These are phyloP conservation scores for Bothriochloa decipiens DNA, from an alignment of 176 grass and related monocot species.

Conservation along the genomic window DNA sequence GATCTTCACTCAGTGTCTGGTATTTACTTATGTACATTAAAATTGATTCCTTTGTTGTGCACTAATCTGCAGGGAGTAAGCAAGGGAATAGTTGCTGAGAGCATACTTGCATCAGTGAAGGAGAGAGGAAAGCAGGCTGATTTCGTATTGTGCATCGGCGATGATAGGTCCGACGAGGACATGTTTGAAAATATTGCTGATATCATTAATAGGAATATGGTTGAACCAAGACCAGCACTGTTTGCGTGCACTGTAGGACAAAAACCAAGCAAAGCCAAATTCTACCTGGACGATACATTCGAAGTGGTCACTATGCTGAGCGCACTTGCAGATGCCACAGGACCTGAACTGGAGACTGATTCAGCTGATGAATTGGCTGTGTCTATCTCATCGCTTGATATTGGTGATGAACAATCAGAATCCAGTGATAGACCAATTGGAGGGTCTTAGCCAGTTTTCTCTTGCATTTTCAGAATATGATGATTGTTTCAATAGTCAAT, in stretches of 20 bases:
- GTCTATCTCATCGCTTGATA: constrained; percentile 38
- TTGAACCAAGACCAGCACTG: constrained; percentile 64
- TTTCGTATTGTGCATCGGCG: constrained; percentile 88
- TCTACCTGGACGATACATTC: constrained; percentile 92
- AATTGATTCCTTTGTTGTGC: constrained; percentile 27
- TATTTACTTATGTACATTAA: constrained; percentile 3
- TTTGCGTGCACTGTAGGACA: constrained; percentile 95
- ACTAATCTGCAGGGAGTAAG: constrained; percentile 70
- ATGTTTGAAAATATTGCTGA: constrained; percentile 94
- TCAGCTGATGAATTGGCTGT: constrained; percentile 32
- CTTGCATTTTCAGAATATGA: constrained; percentile 30
- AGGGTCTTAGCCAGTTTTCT: constrained; percentile 41
- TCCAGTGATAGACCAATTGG: constrained; percentile 42
- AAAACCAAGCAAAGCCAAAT: constrained; percentile 99
- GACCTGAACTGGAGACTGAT: constrained; percentile 26
- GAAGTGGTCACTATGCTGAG: constrained; percentile 89
- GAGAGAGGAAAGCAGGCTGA: constrained; percentile 68
- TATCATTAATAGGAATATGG: constrained; percentile 57
- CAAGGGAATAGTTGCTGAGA: constrained; percentile 87
- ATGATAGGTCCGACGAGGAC: constrained; percentile 92
- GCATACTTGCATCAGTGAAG: constrained; percentile 79
- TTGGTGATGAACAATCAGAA: constrained; percentile 39
- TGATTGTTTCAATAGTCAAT: constrained; percentile 45
- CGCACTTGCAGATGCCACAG: constrained; percentile 66
- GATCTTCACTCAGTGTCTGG: background rate